Percentiles rank a stretch among this genome's conserved stretches.
Evolutionary conservation across 2,329 filamentous ascomycete genomes (phyloP).

Genomic region (Fusarium sterilihyphosum): DNA sequence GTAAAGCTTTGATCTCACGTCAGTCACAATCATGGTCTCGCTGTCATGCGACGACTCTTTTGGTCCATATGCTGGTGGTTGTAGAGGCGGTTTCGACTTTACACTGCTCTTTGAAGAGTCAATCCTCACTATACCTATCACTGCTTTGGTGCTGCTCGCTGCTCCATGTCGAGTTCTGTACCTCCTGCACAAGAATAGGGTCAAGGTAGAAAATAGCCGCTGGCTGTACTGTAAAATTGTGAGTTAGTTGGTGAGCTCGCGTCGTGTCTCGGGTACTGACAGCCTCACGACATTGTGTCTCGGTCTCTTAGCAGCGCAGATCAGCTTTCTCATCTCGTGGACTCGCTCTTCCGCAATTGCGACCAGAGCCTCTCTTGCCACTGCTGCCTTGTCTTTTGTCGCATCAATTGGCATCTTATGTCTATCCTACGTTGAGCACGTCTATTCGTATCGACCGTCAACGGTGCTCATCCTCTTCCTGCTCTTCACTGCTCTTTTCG

Average conservation of each 20-base stretch:
- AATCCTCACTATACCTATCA: conserved; percentile 44
- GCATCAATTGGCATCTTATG: conserved; percentile 16
- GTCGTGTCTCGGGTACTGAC: neutral
- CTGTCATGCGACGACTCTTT: conserved; percentile 32
- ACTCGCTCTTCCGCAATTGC: conserved; percentile 6
- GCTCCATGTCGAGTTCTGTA: conserved; percentile 36
- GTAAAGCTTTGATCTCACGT: too few relatives aligned
- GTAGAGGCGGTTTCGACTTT: conserved; percentile 58
- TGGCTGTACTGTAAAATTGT: conserved; percentile 35
- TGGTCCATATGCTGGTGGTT: conserved; percentile 35
- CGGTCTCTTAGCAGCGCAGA: conserved; percentile 15
- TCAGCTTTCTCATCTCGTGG: conserved; percentile 19
- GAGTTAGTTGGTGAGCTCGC: conserved; percentile 13
- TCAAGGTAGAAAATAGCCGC: conserved; percentile 31
- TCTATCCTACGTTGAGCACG: conserved; percentile 31
- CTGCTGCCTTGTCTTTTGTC: conserved; percentile 17
- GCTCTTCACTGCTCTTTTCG: conserved; percentile 23
- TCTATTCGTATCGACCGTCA: conserved; percentile 31
- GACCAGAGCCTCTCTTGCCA: conserved; percentile 21
- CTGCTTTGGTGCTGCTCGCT: conserved; percentile 41
- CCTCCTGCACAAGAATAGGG: conserved; percentile 28
- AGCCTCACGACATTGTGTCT: conserved; percentile 14
- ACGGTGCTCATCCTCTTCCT: conserved; percentile 30
- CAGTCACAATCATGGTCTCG: conserved; percentile 1
- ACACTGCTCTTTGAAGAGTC: conserved; percentile 56